Conservation (phyloP, 331 rosid genomes). For the Stylosanthes scabra region DNA sequence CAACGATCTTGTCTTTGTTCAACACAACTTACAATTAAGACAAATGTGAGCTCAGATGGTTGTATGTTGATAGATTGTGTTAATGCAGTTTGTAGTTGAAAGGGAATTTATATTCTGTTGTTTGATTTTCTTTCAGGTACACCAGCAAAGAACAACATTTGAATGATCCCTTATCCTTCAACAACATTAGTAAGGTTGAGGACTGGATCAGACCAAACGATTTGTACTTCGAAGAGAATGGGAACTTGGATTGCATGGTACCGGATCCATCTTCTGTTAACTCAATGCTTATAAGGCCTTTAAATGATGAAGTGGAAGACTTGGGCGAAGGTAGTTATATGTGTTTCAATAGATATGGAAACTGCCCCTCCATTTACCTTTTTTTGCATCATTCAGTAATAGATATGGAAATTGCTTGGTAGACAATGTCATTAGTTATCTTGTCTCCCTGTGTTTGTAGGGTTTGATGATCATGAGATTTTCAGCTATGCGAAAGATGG, state of each 20-base stretch:
- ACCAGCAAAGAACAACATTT: conserved; percentile 58
- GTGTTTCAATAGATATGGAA: conserved; percentile 29
- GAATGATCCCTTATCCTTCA: conserved; percentile 69
- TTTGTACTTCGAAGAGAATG: conserved; percentile 58
- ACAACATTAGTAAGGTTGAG: conserved; percentile 51
- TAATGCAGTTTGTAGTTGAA: conserved; percentile 29
- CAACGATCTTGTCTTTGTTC: conserved; percentile 80
- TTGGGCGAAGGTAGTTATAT: conserved; percentile 60
- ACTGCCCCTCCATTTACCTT: not conserved
- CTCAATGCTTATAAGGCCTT: conserved; percentile 57
- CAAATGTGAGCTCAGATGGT: conserved; percentile 49
- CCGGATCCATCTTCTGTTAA: conserved; percentile 62
- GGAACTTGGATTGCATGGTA: conserved; percentile 64
- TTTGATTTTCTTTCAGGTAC: conserved; percentile 54
- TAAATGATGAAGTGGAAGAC: conserved; percentile 70
- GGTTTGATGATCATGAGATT: conserved; percentile 79
- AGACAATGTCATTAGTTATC: conserved; percentile 19
- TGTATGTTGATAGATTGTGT: conserved; percentile 32
- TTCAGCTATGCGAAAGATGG: conserved; percentile 55
- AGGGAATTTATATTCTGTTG: conserved; percentile 28
- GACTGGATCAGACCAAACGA: conserved; percentile 75
- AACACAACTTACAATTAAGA: conserved; percentile 47
- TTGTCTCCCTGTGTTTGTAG: conserved; percentile 54
- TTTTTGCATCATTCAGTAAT: not conserved
- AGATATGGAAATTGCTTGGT: conserved; percentile 23